Evolutionary conservation across 495 filamentous ascomycete species (phyloP), one percentile per base, ranked within the genome.

Genomic region (Penicillium simplicissimum): DNA sequence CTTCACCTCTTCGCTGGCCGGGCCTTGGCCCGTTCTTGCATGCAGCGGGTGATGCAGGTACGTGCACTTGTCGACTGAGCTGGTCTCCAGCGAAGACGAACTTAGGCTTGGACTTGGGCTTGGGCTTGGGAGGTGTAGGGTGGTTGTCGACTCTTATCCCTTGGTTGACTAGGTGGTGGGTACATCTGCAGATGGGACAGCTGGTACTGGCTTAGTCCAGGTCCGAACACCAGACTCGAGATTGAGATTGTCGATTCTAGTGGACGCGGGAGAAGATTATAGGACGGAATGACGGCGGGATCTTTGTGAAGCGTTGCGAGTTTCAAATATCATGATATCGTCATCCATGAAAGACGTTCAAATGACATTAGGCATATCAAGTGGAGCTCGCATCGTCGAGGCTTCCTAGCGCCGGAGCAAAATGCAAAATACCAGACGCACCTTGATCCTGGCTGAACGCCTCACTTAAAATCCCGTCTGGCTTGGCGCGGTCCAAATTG

Each of bases 31-130:
- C 37, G 38, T 6, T 31, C 61, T 14, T 64, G 61, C 67, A 69
- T 70, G 61, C 58, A 63, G 61, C 28, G 57, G 47, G 56, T 64
- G 11, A 67, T 70, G 61, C 64, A 70, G 64, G 67, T 70, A 70
- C 67, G 6, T 19, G n/a, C 8, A 17, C n/a, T 9, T 19, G n/a
- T 8, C 8, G 45, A 2, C 45, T n/a, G 25, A 25, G 9, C 23
- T 31, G 45, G 23, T 49, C 23, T 23, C 21, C 9, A 21, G 21
- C 21, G 23, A n/a, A n/a, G n/a, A n/a, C n/a, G n/a, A n/a, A n/a
- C n/a, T n/a, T 19, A 42, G 3, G 8, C n/a, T 38, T 38, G 13
- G 38, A 8, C 15, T 42, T 42, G n/a, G 38, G 6, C 38, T 42
- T 42, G 6, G 38, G 38, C n/a, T 42, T 6, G 28, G 28, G 28